These are phyloP conservation scores for Erythrophleum fordii DNA, from an alignment of 306 rosid species.

Conservation along the genomic window DNA sequence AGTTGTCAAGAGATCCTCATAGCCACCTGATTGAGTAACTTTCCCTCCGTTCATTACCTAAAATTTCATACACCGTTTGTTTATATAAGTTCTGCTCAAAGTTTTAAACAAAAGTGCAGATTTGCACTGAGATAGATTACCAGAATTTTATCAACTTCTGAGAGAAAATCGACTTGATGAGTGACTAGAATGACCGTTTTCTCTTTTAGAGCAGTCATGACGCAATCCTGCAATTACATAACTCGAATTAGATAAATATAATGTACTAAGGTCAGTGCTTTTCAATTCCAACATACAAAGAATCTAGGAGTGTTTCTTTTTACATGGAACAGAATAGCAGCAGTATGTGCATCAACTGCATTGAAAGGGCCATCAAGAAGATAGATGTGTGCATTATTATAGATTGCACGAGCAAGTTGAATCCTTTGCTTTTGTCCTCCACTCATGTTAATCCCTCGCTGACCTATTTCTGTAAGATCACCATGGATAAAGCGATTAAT, in stretches of 20 bases:
- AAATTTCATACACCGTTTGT: conserved; percentile 13
- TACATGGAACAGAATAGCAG: conserved; percentile 59
- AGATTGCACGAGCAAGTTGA: conserved; percentile 68
- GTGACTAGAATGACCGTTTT: conserved; percentile 68
- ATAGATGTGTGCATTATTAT: conserved; percentile 64
- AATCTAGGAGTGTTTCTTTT: not conserved
- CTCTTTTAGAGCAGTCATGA: conserved; percentile 51
- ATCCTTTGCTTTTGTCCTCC: conserved; percentile 77
- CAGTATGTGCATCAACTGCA: conserved; percentile 71
- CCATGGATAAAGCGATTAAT: conserved; percentile 56
- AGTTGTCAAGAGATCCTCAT: conserved; percentile 59
- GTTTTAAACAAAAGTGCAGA: not conserved
- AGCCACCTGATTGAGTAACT: conserved; percentile 66
- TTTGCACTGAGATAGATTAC: conserved; percentile 18
- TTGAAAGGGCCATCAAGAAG: conserved; percentile 71
- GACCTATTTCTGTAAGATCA: conserved; percentile 74
- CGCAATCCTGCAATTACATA: conserved; percentile 58
- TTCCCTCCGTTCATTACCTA: conserved; percentile 73
- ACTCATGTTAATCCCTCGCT: conserved; percentile 74
- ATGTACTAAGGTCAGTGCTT: not conserved
- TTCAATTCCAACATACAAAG: not conserved
- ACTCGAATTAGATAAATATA: not conserved
- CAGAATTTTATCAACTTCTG: conserved; percentile 61
- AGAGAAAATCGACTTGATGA: conserved; percentile 71
- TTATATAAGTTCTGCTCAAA: too few species aligned